Evolutionary conservation across 1,139 yeast genomes (phyloP).

Genomic region (Williopsis jadinii): DNA sequence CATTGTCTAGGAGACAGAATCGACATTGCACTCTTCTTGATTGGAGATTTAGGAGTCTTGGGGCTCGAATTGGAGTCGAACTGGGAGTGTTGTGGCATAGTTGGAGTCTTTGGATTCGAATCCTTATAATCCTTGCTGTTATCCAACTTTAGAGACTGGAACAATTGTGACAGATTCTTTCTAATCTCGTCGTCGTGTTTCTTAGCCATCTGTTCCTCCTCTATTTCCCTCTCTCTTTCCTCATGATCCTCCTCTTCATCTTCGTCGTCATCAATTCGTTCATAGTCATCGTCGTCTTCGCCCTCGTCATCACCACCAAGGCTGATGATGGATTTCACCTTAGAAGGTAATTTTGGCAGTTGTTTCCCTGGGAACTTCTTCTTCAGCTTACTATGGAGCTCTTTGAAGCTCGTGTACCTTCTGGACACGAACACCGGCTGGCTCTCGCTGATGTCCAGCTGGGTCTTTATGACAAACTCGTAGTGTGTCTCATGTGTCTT

Average conservation of each 20-base stretch:
- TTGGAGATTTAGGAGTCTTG: neutral
- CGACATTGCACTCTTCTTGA: too few relatives aligned
- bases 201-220: slow-evolving; percentile 18
- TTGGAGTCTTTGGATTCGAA: too few relatives aligned
- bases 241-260: slow-evolving; percentile 19
- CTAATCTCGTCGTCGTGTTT: slow-evolving; percentile 17
- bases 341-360: slow-evolving; percentile 56
- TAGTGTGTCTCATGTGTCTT: slow-evolving; percentile 22
- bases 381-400: slow-evolving; percentile 44
- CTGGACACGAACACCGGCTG: slow-evolving; percentile 39
- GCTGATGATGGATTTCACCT: slow-evolving; percentile 31
- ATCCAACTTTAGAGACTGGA: slow-evolving; percentile 14
- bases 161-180: slow-evolving; percentile 8
- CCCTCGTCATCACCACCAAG: slow-evolving; percentile 19
- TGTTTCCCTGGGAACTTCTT: slow-evolving; percentile 63
- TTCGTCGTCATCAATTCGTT: slow-evolving; percentile 18
- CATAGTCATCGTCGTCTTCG: slow-evolving; percentile 18
- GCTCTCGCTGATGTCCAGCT: slow-evolving; percentile 25
- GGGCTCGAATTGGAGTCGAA: neutral
- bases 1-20: too few relatives aligned
- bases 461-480: slow-evolving; percentile 23
- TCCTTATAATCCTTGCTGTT: neutral
- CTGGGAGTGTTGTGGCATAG: neutral
- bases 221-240: slow-evolving; percentile 14
- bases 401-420: slow-evolving; percentile 59